Percentiles rank a stretch among this genome's conserved stretches.
Evolutionary conservation across 2,329 filamentous ascomycete genomes (phyloP).

Genomic region (Arthrobotrys sinensis): DNA sequence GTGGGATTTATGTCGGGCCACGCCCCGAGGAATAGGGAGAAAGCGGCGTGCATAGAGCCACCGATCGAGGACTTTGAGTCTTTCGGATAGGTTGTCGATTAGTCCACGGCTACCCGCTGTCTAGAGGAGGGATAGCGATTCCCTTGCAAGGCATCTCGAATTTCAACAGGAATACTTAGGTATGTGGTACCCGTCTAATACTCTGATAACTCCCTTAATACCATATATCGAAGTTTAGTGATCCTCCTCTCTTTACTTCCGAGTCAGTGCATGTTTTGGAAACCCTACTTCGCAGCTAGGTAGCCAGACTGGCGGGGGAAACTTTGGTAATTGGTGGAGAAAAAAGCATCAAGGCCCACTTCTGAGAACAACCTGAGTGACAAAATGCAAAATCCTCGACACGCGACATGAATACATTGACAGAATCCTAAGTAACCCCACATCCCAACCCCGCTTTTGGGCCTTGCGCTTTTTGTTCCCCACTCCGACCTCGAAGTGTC

Average conservation of each 20-base stretch:
- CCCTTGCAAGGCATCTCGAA: constrained; percentile 21
- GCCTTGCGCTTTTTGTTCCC: too few relatives aligned
- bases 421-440: background rate
- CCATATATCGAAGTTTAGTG: too few relatives aligned
- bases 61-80: constrained; percentile 9
- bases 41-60: constrained; percentile 5
- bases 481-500: too few relatives aligned
- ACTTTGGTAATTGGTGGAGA: constrained; percentile 14
- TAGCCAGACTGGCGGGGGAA: background rate
- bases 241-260: too few relatives aligned
- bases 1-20: background rate
- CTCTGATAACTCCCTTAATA: too few relatives aligned
- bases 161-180: too few relatives aligned
- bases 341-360: background rate
- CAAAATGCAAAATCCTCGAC: too few relatives aligned
- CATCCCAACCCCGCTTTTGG: too few relatives aligned
- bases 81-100: background rate
- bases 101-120: background rate
- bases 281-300: background rate
- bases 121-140: constrained; percentile 2
- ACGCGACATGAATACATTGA: background rate
- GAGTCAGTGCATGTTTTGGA: too few relatives aligned
- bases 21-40: background rate
- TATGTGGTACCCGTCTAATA: too few relatives aligned
- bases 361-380: background rate